phyloP scores from a whole-genome alignment of 225 moss, liverwort and hornwort species.

The Polytrichum commune region DNA sequence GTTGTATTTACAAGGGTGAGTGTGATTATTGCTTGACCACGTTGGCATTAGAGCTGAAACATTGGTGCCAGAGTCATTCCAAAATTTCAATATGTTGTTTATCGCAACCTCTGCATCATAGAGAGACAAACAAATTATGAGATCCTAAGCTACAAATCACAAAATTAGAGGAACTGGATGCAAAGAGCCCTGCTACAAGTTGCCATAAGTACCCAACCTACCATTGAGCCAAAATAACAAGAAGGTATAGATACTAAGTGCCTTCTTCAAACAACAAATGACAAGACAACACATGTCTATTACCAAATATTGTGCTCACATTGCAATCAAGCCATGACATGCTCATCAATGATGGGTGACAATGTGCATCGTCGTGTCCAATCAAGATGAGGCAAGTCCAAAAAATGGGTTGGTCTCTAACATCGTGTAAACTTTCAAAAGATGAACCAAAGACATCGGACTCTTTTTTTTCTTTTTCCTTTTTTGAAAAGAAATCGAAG shows the following conservation, averaged over 20 bases:
- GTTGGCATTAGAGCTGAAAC: slow-evolving; percentile 20
- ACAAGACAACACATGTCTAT: too few species aligned
- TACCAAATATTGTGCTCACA: too few species aligned
- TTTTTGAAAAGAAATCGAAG: too few species aligned
- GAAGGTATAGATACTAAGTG: not conserved
- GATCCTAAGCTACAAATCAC: too few species aligned
- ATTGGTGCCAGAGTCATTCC: slow-evolving; percentile 24
- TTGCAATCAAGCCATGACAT: too few species aligned
- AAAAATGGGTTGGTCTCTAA: too few species aligned
- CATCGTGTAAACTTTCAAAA: not conserved
- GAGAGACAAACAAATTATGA: not conserved
- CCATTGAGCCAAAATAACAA: not conserved
- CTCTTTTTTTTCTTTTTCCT: too few species aligned
- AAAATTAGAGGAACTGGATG: not conserved
- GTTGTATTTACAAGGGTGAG: slow-evolving; percentile 13
- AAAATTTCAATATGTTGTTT: slow-evolving; percentile 9
- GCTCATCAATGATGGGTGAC: too few species aligned
- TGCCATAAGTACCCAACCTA: not conserved
- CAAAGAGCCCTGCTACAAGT: too few species aligned
- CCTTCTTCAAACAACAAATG: too few species aligned
- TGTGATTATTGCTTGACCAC: slow-evolving; percentile 8
- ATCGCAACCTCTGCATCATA: slow-evolving; percentile 14
- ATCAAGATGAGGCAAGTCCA: too few species aligned
- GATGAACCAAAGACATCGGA: not conserved
- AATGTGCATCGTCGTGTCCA: too few species aligned